Evolutionary conservation across 805 yeast genomes (phyloP).

Genomic region (Kuraishia capsulata): DNA sequence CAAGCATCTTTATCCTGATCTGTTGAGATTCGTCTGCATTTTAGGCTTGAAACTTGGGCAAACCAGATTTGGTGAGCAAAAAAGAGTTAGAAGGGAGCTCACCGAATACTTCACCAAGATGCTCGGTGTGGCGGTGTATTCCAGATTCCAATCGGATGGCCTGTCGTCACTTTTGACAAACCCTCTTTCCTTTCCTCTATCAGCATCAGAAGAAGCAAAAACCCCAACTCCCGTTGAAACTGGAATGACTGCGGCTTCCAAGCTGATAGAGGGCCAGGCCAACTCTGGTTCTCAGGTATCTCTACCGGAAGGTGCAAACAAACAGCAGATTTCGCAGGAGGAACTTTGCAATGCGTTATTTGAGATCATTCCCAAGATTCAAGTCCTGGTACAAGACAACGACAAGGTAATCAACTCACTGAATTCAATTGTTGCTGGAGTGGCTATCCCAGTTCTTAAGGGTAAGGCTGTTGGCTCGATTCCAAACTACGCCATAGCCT

Average conservation of each 20-base stretch:
- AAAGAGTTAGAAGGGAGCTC: conserved; percentile 42
- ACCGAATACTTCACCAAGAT: conserved; percentile 26
- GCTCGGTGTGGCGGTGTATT: conserved; percentile 8
- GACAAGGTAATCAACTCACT: conserved; percentile 51
- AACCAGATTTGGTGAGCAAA: conserved; percentile 54
- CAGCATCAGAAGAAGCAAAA: background rate
- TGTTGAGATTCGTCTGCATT: conserved; percentile 42
- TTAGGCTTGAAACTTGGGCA: conserved; percentile 48
- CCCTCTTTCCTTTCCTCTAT: background rate
- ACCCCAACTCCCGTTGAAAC: background rate
- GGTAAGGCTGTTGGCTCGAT: conserved; percentile 28
- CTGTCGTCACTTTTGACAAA: background rate
- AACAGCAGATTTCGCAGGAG: conserved; percentile 22
- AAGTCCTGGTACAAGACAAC: conserved; percentile 37
- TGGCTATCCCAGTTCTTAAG: conserved; percentile 45
- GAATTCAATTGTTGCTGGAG: conserved; percentile 41
- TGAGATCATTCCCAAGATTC: conserved; percentile 29
- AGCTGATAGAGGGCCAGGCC: background rate
- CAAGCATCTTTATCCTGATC: conserved; percentile 38
- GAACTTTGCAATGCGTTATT: conserved; percentile 34
- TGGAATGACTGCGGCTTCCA: background rate
- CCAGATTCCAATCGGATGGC: conserved; percentile 2
- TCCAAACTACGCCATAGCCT: conserved; percentile 29
- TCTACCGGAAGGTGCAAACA: background rate
- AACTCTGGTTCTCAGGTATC: background rate